Conservation (phyloP, 208 protist genomes). For the Phytomonas francai region DNA sequence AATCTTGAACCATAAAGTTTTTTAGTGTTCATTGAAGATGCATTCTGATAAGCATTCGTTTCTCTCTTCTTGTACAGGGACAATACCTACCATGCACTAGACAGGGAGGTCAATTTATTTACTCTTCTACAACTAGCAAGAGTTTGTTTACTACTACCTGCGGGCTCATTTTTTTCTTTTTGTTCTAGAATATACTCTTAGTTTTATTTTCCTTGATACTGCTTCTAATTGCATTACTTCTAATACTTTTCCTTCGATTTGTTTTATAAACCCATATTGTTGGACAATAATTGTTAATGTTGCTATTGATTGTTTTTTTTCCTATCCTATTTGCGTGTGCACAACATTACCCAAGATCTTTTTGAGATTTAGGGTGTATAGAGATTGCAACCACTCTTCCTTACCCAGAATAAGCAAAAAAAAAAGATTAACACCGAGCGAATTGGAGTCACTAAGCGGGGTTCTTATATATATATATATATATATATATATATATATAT, state of each 20-base stretch:
- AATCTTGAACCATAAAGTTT: not conserved
- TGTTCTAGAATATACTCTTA: not conserved
- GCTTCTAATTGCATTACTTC: not conserved
- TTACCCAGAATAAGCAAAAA: not conserved
- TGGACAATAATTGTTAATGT: not conserved
- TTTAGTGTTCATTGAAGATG: not conserved
- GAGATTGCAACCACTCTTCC: not conserved
- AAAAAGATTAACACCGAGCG: not conserved
- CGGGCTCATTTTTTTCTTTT: too few relatives aligned
- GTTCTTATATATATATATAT: conserved; percentile 7
- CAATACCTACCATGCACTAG: too few relatives aligned
- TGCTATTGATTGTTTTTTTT: conserved; percentile 4
- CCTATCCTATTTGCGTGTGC: conserved; percentile 9
- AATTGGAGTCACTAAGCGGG: too few relatives aligned
- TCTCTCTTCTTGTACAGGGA: not conserved
- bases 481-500: conserved; percentile 9
- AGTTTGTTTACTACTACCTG: not conserved
- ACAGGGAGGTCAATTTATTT: not conserved
- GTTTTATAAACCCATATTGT: not conserved
- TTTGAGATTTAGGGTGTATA: not conserved
- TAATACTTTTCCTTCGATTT: not conserved
- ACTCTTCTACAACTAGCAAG: not conserved
- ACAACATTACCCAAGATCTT: not conserved
- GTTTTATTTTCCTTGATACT: not conserved
- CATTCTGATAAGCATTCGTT: not conserved